A percentile compares a stretch with the other conserved stretches of the same genome.
These are phyloP conservation scores for Talaromyces wortmannii DNA, from an alignment of 495 filamentous ascomycete genomes.

Conservation along the genomic window DNA sequence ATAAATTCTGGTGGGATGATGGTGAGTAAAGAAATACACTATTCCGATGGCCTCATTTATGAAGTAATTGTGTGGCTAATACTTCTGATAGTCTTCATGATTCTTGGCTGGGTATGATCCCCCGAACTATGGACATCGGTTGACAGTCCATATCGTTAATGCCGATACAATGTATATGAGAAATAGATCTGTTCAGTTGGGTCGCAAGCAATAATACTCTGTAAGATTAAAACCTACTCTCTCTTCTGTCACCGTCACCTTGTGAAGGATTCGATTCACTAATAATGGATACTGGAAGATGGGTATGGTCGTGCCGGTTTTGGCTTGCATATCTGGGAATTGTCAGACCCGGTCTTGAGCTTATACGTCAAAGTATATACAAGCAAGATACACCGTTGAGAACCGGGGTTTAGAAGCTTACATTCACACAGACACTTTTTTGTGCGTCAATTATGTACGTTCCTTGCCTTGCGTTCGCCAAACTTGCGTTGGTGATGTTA, in stretches of 20 bases:
- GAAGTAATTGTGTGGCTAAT: background rate
- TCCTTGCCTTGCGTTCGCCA: constrained; percentile 27
- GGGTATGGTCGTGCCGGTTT: too few species aligned
- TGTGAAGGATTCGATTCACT: too few species aligned
- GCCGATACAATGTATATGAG: background rate
- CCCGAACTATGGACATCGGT: background rate
- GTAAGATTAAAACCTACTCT: too few species aligned
- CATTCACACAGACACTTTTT: constrained; percentile 11
- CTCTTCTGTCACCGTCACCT: too few species aligned
- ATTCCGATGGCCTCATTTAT: background rate
- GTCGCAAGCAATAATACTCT: too few species aligned
- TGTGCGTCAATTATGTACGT: constrained; percentile 20
- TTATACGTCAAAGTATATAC: background rate
- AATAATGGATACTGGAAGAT: too few species aligned
- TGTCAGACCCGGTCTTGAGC: constrained; percentile 3
- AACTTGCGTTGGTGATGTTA: constrained; percentile 21
- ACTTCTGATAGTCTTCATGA: constrained; percentile 11
- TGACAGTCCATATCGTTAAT: background rate
- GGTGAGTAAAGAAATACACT: constrained; percentile 1
- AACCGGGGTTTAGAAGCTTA: background rate
- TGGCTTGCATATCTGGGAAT: too few species aligned
- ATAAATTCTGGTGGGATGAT: constrained; percentile 21
- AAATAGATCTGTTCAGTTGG: constrained; percentile 2
- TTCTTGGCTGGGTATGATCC: constrained; percentile 16
- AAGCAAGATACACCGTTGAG: background rate